phyloP scores from a whole-genome alignment of 2,329 filamentous ascomycete genomes.

The Drechslerella dactyloides region DNA sequence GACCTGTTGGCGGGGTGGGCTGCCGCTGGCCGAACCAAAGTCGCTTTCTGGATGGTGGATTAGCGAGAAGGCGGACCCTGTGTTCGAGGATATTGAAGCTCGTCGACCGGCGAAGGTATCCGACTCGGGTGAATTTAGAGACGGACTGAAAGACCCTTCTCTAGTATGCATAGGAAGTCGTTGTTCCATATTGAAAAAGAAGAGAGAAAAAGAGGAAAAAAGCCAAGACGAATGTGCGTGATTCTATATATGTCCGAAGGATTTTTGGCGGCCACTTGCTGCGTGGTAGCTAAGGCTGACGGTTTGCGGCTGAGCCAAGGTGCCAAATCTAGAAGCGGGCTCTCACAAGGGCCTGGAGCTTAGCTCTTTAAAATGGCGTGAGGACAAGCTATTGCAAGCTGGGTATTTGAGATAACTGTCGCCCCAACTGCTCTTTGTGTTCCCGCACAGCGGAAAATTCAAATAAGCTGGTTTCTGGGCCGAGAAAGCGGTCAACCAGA shows the following conservation, averaged over 20 bases:
- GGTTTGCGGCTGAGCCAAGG: constrained; percentile 47
- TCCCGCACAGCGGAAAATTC: background rate
- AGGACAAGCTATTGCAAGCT: constrained; percentile 25
- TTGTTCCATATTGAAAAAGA: constrained; percentile 40
- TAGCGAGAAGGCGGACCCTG: constrained; percentile 47
- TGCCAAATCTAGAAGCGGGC: constrained; percentile 47
- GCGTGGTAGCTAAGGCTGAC: constrained; percentile 32
- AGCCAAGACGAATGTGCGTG: constrained; percentile 21
- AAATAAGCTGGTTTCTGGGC: background rate
- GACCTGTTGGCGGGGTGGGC: constrained; percentile 27
- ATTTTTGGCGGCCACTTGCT: constrained; percentile 17
- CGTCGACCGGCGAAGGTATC: constrained; percentile 41
- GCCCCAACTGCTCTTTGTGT: constrained; percentile 13
- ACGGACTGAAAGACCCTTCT: constrained; percentile 47
- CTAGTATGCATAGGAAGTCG: constrained; percentile 48
- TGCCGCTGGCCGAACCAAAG: constrained; percentile 39
- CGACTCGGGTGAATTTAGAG: constrained; percentile 45
- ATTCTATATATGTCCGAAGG: constrained; percentile 26
- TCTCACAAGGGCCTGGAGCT: constrained; percentile 12
- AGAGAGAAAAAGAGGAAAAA: constrained; percentile 18
- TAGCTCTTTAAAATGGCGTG: constrained; percentile 23
- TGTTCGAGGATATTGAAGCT: constrained; percentile 40
- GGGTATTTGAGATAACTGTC: constrained; percentile 37
- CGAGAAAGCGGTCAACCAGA: background rate
- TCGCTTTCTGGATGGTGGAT: constrained; percentile 49